These are phyloP conservation scores for Neopestalotiopsis rosae DNA, from an alignment of 2,329 filamentous ascomycete genomes.

Conservation along the genomic window DNA sequence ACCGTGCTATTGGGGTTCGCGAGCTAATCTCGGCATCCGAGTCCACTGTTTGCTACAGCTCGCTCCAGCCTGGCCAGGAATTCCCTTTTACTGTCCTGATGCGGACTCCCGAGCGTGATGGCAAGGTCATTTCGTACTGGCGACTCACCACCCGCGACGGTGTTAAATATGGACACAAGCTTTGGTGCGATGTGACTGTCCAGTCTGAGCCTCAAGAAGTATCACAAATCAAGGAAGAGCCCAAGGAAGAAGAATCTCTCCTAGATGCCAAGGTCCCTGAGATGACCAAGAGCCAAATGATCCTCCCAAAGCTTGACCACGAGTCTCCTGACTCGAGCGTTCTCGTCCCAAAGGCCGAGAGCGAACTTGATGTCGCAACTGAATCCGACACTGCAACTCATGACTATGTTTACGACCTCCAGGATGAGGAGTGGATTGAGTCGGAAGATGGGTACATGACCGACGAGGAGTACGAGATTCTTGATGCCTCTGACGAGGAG, in stretches of 20 bases:
- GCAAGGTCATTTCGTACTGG: constrained; percentile 94
- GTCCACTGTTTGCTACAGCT: constrained; percentile 75
- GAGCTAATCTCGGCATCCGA: constrained; percentile 81
- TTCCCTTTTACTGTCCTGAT: constrained; percentile 84
- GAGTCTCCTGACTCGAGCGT: constrained; percentile 85
- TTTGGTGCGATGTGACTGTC: constrained; percentile 93
- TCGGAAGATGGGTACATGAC: constrained; percentile 83
- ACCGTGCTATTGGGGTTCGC: constrained; percentile 76
- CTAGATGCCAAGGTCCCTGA: constrained; percentile 21
- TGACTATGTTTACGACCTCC: constrained; percentile 45
- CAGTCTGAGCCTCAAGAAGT: constrained; percentile 51
- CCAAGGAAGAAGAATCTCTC: constrained; percentile 25
- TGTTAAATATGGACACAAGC: constrained; percentile 84
- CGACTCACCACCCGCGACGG: constrained; percentile 84
- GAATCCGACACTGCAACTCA: constrained; percentile 41
- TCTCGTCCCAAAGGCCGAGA: constrained; percentile 67
- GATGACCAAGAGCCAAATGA: constrained; percentile 72
- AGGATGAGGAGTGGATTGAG: constrained; percentile 66
- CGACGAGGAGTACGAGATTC: constrained; percentile 97
- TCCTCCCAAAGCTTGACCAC: constrained; percentile 95
- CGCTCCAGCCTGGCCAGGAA: constrained; percentile 75
- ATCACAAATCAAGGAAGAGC: constrained; percentile 52
- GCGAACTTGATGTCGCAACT: constrained; percentile 52
- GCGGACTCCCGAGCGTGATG: constrained; percentile 77
- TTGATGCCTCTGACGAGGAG: constrained; percentile 94